Conservation (phyloP, 805 yeast species). For the Sugiyamaella chiloensis region DNA sequence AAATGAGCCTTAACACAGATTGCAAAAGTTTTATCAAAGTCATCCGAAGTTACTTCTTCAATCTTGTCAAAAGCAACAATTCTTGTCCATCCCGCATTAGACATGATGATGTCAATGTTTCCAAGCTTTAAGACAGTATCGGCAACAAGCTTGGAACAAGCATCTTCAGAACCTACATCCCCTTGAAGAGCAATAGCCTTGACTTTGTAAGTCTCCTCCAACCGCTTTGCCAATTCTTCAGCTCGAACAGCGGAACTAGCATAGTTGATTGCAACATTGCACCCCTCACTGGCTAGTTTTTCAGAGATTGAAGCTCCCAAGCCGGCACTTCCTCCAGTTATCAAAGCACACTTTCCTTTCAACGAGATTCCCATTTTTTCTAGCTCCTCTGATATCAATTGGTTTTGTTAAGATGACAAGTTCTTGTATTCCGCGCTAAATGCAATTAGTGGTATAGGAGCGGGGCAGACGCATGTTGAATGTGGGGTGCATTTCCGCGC, state of each 20-base stretch:
- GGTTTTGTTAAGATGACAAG: too few relatives aligned
- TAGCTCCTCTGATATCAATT: too few relatives aligned
- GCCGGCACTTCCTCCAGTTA: constrained; percentile 28
- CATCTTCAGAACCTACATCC: constrained; percentile 24
- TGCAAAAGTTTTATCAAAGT: constrained; percentile 25
- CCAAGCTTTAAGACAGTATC: constrained; percentile 33
- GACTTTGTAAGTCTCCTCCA: constrained; percentile 11
- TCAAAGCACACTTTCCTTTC: constrained; percentile 22
- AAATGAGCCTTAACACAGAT: constrained; percentile 36
- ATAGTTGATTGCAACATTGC: constrained; percentile 24
- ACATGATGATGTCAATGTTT: constrained; percentile 36
- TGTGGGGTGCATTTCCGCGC: too few relatives aligned
- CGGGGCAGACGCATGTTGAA: too few relatives aligned
- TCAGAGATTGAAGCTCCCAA: constrained; percentile 24
- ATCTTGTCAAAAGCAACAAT: constrained; percentile 31
- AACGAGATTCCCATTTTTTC: constrained; percentile 14
- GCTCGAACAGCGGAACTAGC: constrained; percentile 17
- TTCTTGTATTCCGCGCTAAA: too few relatives aligned
- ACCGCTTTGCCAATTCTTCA: constrained; percentile 18
- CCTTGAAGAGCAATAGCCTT: constrained; percentile 21
- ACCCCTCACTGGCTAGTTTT: constrained; percentile 26
- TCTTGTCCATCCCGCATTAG: constrained; percentile 37
- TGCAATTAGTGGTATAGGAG: too few relatives aligned
- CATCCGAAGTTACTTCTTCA: constrained; percentile 31
- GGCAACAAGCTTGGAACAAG: constrained; percentile 29